phyloP scores from a whole-genome alignment of 169 alveolate species.

The Plasmodium adleri region DNA sequence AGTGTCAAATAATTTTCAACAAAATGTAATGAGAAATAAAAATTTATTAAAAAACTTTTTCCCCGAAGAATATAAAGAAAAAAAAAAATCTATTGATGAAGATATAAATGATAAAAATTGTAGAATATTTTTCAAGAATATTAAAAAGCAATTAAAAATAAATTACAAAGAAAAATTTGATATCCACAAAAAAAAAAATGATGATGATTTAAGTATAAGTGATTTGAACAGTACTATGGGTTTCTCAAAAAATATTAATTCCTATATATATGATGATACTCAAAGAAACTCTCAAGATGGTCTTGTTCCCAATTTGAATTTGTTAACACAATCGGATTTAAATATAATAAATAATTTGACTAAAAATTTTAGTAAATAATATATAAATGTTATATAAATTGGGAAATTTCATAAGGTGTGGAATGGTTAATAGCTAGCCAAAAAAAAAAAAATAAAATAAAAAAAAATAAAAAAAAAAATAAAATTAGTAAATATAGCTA shows the following conservation, averaged over 20 bases:
- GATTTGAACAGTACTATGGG: slow-evolving; percentile 47
- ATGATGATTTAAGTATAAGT: slow-evolving; percentile 23
- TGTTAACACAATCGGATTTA: slow-evolving; percentile 6
- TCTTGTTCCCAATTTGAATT: slow-evolving; percentile 2
- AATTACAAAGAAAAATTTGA: slow-evolving; percentile 10
- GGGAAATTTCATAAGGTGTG: too few species aligned
- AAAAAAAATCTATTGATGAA: slow-evolving; percentile 6
- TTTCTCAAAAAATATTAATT: slow-evolving; percentile 4
- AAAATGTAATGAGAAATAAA: not conserved
- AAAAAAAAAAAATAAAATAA: too few species aligned
- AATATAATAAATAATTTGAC: slow-evolving; percentile 14
- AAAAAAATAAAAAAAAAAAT: too few species aligned
- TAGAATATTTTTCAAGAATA: slow-evolving; percentile 49
- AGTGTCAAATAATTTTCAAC: not conserved
- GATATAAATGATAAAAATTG: slow-evolving; percentile 55
- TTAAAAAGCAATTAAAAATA: slow-evolving; percentile 56
- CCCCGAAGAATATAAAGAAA: not conserved
- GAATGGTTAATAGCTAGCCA: too few species aligned
- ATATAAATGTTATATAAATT: too few species aligned
- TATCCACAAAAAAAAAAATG: not conserved
- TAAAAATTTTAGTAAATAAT: not conserved
- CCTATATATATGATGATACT: not conserved
- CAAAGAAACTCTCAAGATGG: not conserved
- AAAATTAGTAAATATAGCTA: too few species aligned
- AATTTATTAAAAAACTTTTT: not conserved